Base-by-base conservation (phyloP, 1,284 basidiomycete genomes). In the Cutaneotrichosporon arboriforme region DNA sequence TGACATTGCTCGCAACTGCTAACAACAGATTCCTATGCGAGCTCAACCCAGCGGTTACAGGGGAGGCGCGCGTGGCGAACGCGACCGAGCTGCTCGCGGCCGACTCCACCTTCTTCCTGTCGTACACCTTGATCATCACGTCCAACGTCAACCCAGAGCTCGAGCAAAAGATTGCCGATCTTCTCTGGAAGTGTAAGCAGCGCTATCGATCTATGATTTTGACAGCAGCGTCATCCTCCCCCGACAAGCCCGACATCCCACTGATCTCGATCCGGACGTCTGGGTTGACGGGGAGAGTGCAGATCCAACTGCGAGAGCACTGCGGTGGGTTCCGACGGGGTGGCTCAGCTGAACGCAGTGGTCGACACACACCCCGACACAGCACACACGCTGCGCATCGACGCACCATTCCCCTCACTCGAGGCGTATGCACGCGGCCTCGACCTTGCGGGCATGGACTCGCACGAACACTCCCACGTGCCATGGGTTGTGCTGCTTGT, bases 341-440 rank as follows among this genome's bases (percentile, higher is more conserved):
- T 10, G 8, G 4, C 9, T n/a, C 12, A 23, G 35, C 45, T 47
- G 12, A 56, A 17, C 37, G 54, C 67, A 87, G 90, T 98, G 65
- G 84, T 96, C 64, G 92, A 97, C 68, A 90, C 87, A 15, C 96
- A 98, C 75, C 87, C 90, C 0, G 90, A 96, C 61, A 84, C 80
- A 0, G 75, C 83, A 0, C 85, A 89, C 15, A 90, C 91, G 8
- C 79, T 98, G 1, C 84, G 92, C 35, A 84, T 98, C 57, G 88
- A 92, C 73, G 82, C 84, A 51, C 88, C 94, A 0, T 97, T 97
- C 79, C 85, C 88, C 0, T 81, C 83, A 0, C 81, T 97, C 4
- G 78, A 85, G 51, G 78, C 85, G 51, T 84, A 88, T 70, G 83
- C 88, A 0, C 73, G 80, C n/a, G 78, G 79, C 0, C 77, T 93